A percentile compares a stretch with the other conserved stretches of the same genome.
Conservation (phyloP, 768 basidiomycete species). For the Sistotremastrum niveocremeum region DNA sequence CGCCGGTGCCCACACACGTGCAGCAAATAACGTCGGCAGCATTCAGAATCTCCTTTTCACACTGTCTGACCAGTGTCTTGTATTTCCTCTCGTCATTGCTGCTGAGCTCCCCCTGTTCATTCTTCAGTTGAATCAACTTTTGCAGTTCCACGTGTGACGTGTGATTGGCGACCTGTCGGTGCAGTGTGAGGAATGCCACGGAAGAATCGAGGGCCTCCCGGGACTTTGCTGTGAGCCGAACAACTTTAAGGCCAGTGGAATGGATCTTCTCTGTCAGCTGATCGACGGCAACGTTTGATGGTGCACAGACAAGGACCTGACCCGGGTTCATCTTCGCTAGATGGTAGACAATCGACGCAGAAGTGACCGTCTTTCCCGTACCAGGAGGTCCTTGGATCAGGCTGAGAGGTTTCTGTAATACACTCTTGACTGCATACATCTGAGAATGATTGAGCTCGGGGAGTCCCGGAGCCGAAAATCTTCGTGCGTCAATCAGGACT, state of each 20-base stretch:
- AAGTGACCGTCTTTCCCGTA: constrained; percentile 98
- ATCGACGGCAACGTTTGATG: constrained; percentile 98
- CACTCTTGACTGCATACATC: constrained; percentile 99
- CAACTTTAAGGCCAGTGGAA: constrained; percentile 95
- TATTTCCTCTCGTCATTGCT: constrained; percentile 97
- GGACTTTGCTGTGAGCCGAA: constrained; percentile 94
- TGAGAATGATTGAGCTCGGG: constrained; percentile 99
- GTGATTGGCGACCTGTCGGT: constrained; percentile 94
- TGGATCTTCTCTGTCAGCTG: constrained; percentile 99
- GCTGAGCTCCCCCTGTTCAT: constrained; percentile 93
- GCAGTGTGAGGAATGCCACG: constrained; percentile 84
- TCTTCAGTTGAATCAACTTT: constrained; percentile 96
- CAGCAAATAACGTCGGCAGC: constrained; percentile 98
- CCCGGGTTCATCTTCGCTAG: constrained; percentile 99
- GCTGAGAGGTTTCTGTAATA: constrained; percentile 93
- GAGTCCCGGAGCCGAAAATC: constrained; percentile 90
- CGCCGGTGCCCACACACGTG: constrained; percentile 96
- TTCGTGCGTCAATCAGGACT: not conserved
- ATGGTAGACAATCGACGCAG: constrained; percentile 96
- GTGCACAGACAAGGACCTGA: constrained; percentile 96
- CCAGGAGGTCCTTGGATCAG: constrained; percentile 98
- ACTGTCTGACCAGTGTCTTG: constrained; percentile 86
- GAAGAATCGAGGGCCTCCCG: constrained; percentile 97
- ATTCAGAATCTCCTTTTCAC: constrained; percentile 92
- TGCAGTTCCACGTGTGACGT: constrained; percentile 94